Evolutionary conservation across 495 filamentous ascomycete species (phyloP), one percentile per base, ranked within the genome.

Genomic region (Daldinia loculata): DNA sequence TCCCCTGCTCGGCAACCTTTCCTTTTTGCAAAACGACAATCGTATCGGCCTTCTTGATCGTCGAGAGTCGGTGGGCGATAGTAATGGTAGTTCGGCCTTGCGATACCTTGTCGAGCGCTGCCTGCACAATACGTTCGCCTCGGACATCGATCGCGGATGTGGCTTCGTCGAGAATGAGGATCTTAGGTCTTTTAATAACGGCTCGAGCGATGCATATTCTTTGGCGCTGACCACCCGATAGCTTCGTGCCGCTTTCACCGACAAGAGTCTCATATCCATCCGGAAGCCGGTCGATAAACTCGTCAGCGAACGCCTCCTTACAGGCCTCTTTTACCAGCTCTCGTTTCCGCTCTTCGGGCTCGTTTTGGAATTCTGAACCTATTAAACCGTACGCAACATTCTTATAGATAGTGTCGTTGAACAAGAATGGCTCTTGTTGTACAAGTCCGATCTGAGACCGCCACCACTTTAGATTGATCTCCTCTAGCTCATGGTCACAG

Each of bases 91-190:
- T 95, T 63, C 90, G 89, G 5, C 86, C 88, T 57, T 85, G 83
- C 2, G 90, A 85, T 75, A 89, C 90, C 53, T 87, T 83, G 56
- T 92, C 88, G 38, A 95, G 83, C 4, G 88, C 87, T n/a, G 86
- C 87, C 77, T 95, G 90, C 32, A 95, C 86, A 26, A 87, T 85
- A 26, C 83, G 81, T 71, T 94, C 91, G 65, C 90, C 91, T 27
- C 84, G 85, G 11, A 86, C 84, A 75, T 97, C 93, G n/a, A 97
- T 82, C 24, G 92, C 90, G 75, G 88, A 89, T 3, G 93, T 97
- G 5, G 92, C 92, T 74, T 97, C 93, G 75, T 97, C 93, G 57
- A 97, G 81, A 17, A 97, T 89, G 24, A 97, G 80, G 36, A 97
- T 89, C 45, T 90, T 89, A 0, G 92, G 90, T 62, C 93, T 85